A percentile compares a stretch with the other conserved stretches of the same genome.
Conservation (phyloP, 2,329 filamentous ascomycete genomes). For the Nemania serpens region DNA sequence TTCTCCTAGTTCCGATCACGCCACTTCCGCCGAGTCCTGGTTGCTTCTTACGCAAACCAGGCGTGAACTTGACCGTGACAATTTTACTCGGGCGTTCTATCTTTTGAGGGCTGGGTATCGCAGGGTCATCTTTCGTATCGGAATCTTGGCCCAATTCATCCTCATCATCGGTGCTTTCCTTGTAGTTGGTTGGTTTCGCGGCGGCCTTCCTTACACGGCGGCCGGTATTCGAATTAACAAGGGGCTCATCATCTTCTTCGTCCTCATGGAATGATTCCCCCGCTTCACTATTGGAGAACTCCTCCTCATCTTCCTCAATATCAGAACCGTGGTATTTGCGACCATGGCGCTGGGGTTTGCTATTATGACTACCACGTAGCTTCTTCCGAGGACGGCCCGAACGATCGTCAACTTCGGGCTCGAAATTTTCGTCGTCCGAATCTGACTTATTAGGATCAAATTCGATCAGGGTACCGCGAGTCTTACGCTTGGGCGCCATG, state of each 20-base stretch:
- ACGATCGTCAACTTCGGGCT: conserved; percentile 52
- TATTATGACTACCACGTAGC: conserved; percentile 45
- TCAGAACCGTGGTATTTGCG: conserved; percentile 62
- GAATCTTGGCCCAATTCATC: conserved; percentile 40
- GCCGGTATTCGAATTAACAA: conserved; percentile 48
- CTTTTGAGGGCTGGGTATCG: conserved; percentile 39
- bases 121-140: conserved; percentile 48
- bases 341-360: conserved; percentile 36
- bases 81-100: conserved; percentile 44
- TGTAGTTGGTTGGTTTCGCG: conserved; percentile 51
- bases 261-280: conserved; percentile 52
- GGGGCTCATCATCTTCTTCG: conserved; percentile 41
- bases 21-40: conserved; percentile 25
- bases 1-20: conserved; percentile 49
- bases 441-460: conserved; percentile 72
- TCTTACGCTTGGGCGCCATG: conserved; percentile 61
- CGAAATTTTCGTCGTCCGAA: conserved; percentile 68
- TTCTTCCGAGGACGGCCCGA: conserved; percentile 44
- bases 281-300: conserved; percentile 56
- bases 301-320: conserved; percentile 61
- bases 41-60: conserved; percentile 34
- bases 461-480: conserved; percentile 50
- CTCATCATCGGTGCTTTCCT: conserved; percentile 49
- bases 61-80: conserved; percentile 50
- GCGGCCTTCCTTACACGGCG: conserved; percentile 53